These are phyloP conservation scores for Podaxis sp. DNA, from an alignment of 768 basidiomycete genomes.

Conservation along the genomic window DNA sequence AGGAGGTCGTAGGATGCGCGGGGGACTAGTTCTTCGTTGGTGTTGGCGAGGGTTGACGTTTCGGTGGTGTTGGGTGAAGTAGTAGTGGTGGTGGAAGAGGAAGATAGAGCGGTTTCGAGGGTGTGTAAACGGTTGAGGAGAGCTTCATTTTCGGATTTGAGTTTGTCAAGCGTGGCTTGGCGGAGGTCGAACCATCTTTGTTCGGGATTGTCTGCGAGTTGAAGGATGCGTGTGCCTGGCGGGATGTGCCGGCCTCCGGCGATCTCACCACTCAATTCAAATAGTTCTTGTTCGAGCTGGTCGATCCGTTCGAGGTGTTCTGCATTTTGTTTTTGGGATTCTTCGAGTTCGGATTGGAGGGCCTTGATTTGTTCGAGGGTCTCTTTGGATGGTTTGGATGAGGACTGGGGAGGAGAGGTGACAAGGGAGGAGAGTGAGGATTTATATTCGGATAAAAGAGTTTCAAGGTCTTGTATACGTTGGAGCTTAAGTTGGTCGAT, in stretches of 20 bases:
- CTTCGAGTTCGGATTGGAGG: constrained; percentile 8
- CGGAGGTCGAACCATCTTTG: constrained; percentile 77
- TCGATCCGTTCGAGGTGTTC: constrained; percentile 57
- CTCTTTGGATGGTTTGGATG: constrained; percentile 15
- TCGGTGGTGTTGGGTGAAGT: background rate
- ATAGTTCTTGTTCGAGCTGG: constrained; percentile 72
- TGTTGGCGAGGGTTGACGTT: background rate
- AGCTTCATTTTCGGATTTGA: constrained; percentile 83
- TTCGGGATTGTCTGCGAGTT: constrained; percentile 78
- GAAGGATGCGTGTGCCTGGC: constrained; percentile 65
- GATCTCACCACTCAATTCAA: constrained; percentile 75
- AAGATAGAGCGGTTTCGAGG: constrained; percentile 36
- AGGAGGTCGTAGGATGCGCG: constrained; percentile 78
- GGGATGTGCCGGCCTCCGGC: constrained; percentile 76
- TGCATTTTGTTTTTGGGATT: constrained; percentile 13
- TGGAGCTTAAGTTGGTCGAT: constrained; percentile 37
- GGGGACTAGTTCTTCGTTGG: constrained; percentile 55
- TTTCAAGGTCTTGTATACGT: constrained; percentile 54
- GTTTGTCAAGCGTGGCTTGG: constrained; percentile 68
- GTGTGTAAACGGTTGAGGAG: constrained; percentile 65
- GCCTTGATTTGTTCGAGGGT: constrained; percentile 10
- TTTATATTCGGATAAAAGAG: constrained; percentile 56
- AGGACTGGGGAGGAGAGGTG: background rate
- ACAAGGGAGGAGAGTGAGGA: constrained; percentile 41
- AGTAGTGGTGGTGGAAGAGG: background rate